Base-by-base conservation (phyloP, 2,329 filamentous ascomycete genomes). In the Colletotrichum sp. region DNA sequence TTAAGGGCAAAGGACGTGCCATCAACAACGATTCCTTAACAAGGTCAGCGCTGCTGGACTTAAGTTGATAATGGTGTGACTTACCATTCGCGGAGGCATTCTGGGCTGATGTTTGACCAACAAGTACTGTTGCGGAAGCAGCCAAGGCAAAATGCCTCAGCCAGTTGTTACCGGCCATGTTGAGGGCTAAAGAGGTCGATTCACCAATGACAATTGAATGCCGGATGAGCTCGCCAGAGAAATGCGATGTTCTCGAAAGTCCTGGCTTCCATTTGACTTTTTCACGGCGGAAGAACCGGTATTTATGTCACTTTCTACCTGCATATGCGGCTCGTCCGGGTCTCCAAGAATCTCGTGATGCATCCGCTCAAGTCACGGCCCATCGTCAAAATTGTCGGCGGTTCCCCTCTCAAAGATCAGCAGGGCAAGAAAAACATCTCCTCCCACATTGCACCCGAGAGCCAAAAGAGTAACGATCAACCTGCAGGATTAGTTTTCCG, bases 1-100 rank as follows among this genome's bases (percentile, higher is more conserved):
- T 90, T 90, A 62, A 93, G 84, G 3, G 90, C 87, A 78, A 93
- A 93, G 18, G 88, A 88, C 5, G 85, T 88, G 12, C 90, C 90
- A 7, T 90, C 82, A n/a, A 89, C 89, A 26, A 86, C 85, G 71
- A 92, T 87, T 49, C 87, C 90, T 91, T 13, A 1, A 3, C 15
- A 15, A 3, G 59, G 64, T 76, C 12, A 74, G 34, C 49, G 16
- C 13, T 16, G 2, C 2, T 21, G 9, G 2, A 24, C 13, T n/a
- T 12, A 5, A 12, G 2, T 28, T n/a, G 30, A 3, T 2, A 12
- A 39, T 5, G n/a, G 21, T 5, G 24, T 9, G 6, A 3, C 34
- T 24, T 65, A 74, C 74, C 71, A 3, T 63, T 67, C 18, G 24
- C 70, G 13, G 68, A 71, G 18, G 12, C 32, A 49, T 69, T 32